Evolutionary conservation across 2,329 filamentous ascomycete genomes (phyloP).

Genomic region (Sordariomycetes sp.): DNA sequence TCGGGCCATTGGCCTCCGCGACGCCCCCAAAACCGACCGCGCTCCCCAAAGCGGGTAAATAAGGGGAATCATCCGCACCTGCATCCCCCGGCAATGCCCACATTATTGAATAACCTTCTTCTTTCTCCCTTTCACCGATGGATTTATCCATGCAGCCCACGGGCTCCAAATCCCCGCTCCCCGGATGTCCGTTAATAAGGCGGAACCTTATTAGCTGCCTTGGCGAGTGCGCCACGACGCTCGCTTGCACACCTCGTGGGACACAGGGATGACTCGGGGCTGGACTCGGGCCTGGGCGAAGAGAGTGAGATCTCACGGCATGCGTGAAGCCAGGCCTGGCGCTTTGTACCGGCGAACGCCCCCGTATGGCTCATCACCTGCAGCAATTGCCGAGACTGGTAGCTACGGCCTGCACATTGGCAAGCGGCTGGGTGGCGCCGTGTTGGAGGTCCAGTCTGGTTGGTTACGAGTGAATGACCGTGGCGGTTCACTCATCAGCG

Average conservation of each 20-base stretch:
- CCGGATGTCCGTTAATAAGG: background rate
- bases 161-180: background rate
- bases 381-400: background rate
- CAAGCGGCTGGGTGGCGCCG: background rate
- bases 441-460: background rate
- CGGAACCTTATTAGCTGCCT: background rate
- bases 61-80: background rate
- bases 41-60: background rate
- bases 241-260: too few relatives aligned
- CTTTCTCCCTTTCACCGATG: constrained; percentile 1
- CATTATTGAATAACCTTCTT: background rate
- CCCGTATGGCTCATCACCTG: background rate
- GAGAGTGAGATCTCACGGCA: background rate
- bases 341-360: background rate
- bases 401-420: background rate
- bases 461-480: background rate
- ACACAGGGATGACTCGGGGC: too few relatives aligned
- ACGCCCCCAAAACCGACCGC: too few relatives aligned
- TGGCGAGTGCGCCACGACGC: too few relatives aligned
- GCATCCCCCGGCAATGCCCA: background rate
- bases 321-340: background rate
- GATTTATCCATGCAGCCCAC: background rate
- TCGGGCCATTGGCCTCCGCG: too few relatives aligned
- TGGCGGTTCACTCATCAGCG: background rate
- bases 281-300: too few relatives aligned